Base-by-base conservation (phyloP, 2,329 filamentous ascomycete species). In the Neofusicoccum sp. region DNA sequence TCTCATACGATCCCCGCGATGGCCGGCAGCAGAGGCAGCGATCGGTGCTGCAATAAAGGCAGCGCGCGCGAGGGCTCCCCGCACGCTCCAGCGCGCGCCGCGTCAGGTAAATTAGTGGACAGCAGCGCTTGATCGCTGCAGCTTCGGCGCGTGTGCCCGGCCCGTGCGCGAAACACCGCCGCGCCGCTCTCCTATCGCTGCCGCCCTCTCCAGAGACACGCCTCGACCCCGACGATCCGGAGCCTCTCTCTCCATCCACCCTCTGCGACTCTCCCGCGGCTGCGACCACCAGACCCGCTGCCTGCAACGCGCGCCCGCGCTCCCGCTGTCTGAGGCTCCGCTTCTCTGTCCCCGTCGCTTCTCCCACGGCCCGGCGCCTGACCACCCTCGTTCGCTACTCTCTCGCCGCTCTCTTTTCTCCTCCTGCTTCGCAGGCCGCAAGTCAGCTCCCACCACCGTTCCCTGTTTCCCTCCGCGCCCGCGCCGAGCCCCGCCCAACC, bases 321-420 rank as follows among this genome's bases (percentile, higher is more conserved):
- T 43, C 51, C 51, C 51, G 49, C 51, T 38, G 51, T 56, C 38
- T 40, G 51, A 56, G 51, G 41, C 49, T 49, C 44, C 48, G 40
- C 48, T 43, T 54, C 44, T 41, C 59, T 26, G 30, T 61, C 40
- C 33, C 59, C 59, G 49, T 61, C 49, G 59, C 59, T 56, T 49
- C 59, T 56, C 49, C 33, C 33, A 53, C 36, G 57, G 57, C 57
- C 57, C 44, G 57, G 57, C 57, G 57, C 57, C 57, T 59, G 49
- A 59, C 44, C 44, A 60, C 58, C 58, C 58, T 60, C 59, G 56
- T 61, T 61, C 49, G 59, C 59, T 61, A 56, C 34, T 56, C 51
- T 56, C 36, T 16, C 30, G 48, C 38, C 58, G 30, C 40, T 47
- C 57, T 59, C 41, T 60, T 53, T 26, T 43, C 20, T 30, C 36